These are phyloP conservation scores for Ceratocystis colombiana DNA, from an alignment of 2,329 filamentous ascomycete genomes.

Conservation along the genomic window DNA sequence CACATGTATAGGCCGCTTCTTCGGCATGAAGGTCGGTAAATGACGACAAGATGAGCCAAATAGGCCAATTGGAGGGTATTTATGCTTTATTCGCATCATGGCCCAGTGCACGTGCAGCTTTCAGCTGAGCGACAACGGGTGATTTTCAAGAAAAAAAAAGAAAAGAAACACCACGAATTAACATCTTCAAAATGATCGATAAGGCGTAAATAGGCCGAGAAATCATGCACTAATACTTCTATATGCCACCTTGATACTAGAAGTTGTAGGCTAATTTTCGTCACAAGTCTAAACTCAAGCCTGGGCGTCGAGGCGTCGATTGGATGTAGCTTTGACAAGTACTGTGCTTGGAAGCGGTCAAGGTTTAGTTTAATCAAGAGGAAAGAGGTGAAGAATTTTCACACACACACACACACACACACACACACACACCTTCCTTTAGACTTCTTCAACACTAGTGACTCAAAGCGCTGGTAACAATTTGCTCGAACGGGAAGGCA, in stretches of 20 bases:
- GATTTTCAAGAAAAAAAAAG: not conserved
- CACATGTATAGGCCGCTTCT: not conserved
- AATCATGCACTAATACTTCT: not conserved
- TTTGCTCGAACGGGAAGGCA: not conserved
- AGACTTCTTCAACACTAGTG: slow-evolving; percentile 5
- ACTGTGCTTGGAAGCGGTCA: not conserved
- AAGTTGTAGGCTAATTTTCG: too few species aligned
- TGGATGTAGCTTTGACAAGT: too few species aligned
- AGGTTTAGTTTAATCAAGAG: not conserved
- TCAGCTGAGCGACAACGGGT: not conserved
- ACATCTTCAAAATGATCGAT: not conserved
- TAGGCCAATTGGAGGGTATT: not conserved
- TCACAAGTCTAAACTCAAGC: too few species aligned
- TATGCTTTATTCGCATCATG: not conserved
- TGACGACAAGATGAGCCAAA: not conserved
- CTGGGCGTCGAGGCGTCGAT: too few species aligned
- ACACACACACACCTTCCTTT: not conserved
- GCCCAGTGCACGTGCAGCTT: slow-evolving; percentile 3
- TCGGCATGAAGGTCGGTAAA: not conserved
- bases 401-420: not conserved
- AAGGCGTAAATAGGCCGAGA: not conserved
- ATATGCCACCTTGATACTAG: too few species aligned
- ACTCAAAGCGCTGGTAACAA: not conserved
- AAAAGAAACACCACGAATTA: not conserved
- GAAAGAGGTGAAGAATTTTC: slow-evolving; percentile 14